Percentiles rank a stretch among this genome's conserved stretches.
Conservation (phyloP, 2,329 filamentous ascomycete genomes). For the Elsinoe ampelina region DNA sequence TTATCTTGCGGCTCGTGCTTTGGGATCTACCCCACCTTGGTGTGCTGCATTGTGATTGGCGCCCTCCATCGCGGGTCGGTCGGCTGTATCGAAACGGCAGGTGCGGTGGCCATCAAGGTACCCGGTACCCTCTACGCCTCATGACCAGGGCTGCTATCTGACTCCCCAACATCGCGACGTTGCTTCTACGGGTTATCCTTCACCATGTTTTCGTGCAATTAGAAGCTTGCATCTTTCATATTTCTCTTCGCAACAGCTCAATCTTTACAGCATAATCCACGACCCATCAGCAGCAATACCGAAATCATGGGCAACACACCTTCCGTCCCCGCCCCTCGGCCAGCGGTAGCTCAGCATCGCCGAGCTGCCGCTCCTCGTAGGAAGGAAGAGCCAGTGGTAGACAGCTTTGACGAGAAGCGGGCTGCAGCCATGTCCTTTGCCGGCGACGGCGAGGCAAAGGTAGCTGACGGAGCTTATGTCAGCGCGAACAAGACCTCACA, state of each 20-base stretch:
- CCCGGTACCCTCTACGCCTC: background rate
- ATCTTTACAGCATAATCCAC: background rate
- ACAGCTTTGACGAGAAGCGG: background rate
- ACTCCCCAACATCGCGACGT: background rate
- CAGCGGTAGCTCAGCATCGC: background rate
- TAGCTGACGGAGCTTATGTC: slow-evolving; percentile 24
- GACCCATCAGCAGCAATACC: background rate
- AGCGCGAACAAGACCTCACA: slow-evolving; percentile 23
- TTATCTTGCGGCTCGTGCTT: background rate
- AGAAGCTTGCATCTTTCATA: background rate
- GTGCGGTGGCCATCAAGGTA: slow-evolving; percentile 10
- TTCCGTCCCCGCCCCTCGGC: background rate
- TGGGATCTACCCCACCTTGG: background rate
- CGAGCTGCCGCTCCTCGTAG: background rate
- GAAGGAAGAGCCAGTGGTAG: background rate
- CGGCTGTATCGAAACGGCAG: slow-evolving; percentile 11
- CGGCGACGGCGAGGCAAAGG: slow-evolving; percentile 18
- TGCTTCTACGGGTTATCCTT: background rate
- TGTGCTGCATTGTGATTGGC: background rate
- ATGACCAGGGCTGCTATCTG: slow-evolving; percentile 4
- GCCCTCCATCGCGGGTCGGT: background rate
- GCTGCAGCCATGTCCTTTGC: background rate
- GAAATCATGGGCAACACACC: background rate
- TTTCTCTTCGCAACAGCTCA: background rate
- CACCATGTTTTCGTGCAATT: background rate